Conservation (phyloP, 164 flowering plant species). For the Umbellularia californica region DNA sequence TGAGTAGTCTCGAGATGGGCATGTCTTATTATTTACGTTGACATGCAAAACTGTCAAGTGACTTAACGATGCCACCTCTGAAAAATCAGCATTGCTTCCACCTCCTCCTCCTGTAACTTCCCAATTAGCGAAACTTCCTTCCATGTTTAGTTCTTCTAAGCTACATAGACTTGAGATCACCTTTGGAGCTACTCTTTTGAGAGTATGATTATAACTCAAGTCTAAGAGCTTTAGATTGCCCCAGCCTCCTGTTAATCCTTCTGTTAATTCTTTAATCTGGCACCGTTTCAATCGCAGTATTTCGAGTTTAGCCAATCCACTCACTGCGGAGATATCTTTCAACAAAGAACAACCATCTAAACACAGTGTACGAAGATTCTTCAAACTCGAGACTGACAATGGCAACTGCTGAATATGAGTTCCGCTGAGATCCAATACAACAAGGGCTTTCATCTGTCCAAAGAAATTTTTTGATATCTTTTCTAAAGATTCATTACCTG, state of each 20-base stretch:
- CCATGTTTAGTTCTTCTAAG: conserved; percentile 9
- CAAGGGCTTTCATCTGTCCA: conserved; percentile 2
- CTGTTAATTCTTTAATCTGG: neutral
- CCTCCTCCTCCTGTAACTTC: neutral
- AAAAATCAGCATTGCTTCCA: neutral
- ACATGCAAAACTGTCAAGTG: neutral
- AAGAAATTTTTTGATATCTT: neutral
- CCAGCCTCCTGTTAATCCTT: neutral
- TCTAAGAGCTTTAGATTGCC: conserved; percentile 8
- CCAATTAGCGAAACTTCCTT: neutral
- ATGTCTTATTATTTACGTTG: too few species aligned
- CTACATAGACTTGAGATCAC: neutral
- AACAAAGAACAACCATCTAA: neutral
- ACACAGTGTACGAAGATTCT: conserved; percentile 2
- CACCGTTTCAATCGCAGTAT: neutral
- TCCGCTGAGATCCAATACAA: neutral
- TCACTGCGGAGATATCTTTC: neutral
- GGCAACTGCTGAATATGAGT: neutral
- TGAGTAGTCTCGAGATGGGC: too few species aligned
- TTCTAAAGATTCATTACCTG: neutral
- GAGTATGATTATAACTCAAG: neutral
- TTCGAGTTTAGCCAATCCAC: conserved; percentile 1
- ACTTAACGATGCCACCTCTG: neutral
- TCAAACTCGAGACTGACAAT: neutral
- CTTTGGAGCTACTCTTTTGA: neutral